A percentile compares a stretch with the other conserved stretches of the same genome.
phyloP scores from a whole-genome alignment of 2,329 filamentous ascomycete genomes.

The Tolypocladium amazonense region DNA sequence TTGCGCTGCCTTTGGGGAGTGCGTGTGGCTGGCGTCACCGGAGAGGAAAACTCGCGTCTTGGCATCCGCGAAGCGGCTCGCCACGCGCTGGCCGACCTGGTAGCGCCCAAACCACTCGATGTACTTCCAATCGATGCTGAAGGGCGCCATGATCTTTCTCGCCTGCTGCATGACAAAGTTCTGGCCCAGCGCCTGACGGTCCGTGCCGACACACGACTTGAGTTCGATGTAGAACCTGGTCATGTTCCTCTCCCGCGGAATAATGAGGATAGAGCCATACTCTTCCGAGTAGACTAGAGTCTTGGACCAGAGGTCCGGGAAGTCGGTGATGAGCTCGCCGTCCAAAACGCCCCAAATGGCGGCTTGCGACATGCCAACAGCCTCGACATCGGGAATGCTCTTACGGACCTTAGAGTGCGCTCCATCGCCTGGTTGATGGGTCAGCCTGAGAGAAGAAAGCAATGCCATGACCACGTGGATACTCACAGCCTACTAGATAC shows the following conservation, averaged over 20 bases:
- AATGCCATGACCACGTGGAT: background rate
- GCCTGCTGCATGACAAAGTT: slow-evolving; percentile 63
- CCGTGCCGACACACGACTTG: slow-evolving; percentile 31
- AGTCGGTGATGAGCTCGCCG: slow-evolving; percentile 59
- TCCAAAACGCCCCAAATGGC: slow-evolving; percentile 62
- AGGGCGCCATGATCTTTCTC: slow-evolving; percentile 48
- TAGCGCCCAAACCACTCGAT: slow-evolving; percentile 65
- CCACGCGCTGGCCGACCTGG: slow-evolving; percentile 60
- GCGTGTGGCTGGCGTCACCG: slow-evolving; percentile 62
- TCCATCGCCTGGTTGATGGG: slow-evolving; percentile 43
- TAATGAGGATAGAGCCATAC: slow-evolving; percentile 60
- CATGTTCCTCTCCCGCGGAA: slow-evolving; percentile 63
- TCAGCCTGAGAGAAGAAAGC: background rate
- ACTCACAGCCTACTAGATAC: slow-evolving; percentile 57
- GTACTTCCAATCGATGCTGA: slow-evolving; percentile 45
- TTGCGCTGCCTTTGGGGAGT: slow-evolving; percentile 62
- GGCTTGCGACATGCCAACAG: slow-evolving; percentile 42
- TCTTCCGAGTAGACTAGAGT: slow-evolving; percentile 57
- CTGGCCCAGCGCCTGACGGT: slow-evolving; percentile 35
- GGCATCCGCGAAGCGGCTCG: slow-evolving; percentile 55
- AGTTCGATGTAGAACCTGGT: slow-evolving; percentile 54
- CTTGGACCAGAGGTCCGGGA: slow-evolving; percentile 68
- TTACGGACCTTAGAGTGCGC: slow-evolving; percentile 61
- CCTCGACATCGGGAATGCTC: slow-evolving; percentile 46
- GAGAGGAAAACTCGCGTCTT: slow-evolving; percentile 55